Percentiles rank a stretch among this genome's conserved stretches.
Evolutionary conservation across 2,329 filamentous ascomycete species (phyloP).

Genomic region (Aphanoascus verrucosus): DNA sequence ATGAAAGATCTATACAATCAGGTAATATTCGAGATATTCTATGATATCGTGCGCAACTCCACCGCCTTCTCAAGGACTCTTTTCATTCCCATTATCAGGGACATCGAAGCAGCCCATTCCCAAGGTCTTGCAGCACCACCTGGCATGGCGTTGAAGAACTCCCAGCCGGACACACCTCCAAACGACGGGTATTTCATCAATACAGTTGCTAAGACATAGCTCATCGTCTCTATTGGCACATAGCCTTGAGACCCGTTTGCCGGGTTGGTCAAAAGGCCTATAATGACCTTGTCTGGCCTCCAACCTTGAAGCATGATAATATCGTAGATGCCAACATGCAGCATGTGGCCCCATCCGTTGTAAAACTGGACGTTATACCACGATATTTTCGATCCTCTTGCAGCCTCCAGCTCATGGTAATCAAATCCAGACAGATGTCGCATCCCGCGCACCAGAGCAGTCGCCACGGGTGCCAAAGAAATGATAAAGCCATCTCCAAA

Average conservation of each 20-base stretch:
- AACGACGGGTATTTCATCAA: constrained; percentile 55
- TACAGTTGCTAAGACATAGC: constrained; percentile 47
- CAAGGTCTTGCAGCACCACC: constrained; percentile 54
- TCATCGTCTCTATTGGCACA: constrained; percentile 49
- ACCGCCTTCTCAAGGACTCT: not conserved
- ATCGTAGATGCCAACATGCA: constrained; percentile 37
- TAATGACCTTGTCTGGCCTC: constrained; percentile 60
- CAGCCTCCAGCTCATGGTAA: constrained; percentile 62
- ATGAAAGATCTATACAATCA: not conserved
- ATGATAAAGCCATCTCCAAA: constrained; percentile 54
- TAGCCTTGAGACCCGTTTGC: constrained; percentile 56
- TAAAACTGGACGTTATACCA: constrained; percentile 96
- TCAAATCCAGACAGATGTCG: constrained; percentile 65
- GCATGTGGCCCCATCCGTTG: constrained; percentile 70
- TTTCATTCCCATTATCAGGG: constrained; percentile 38
- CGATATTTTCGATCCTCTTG: constrained; percentile 54
- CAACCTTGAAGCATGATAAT: constrained; percentile 49
- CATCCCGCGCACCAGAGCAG: constrained; percentile 53
- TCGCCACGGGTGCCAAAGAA: constrained; percentile 71
- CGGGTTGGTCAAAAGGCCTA: constrained; percentile 71
- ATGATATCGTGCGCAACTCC: not conserved
- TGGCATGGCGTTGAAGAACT: constrained; percentile 77
- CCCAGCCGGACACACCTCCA: constrained; percentile 89
- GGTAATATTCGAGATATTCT: not conserved
- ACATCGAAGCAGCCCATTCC: constrained; percentile 67